These are phyloP conservation scores for Neonectria neomacrospora DNA, from an alignment of 2,329 filamentous ascomycete species.

Conservation along the genomic window DNA sequence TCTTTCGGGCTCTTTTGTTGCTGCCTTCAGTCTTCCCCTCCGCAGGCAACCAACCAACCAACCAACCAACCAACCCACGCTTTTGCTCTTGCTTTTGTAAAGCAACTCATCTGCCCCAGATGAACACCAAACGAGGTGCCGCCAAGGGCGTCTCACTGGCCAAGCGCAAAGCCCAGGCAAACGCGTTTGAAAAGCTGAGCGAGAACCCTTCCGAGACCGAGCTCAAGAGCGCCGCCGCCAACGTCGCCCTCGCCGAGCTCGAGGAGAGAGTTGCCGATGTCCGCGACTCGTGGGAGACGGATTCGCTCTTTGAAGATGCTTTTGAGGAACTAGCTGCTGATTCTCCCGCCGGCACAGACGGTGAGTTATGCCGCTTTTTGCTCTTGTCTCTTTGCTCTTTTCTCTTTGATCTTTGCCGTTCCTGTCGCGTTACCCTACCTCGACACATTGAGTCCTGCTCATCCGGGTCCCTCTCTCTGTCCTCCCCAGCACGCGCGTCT, in stretches of 20 bases:
- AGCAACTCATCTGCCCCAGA: constrained; percentile 24
- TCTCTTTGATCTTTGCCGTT: constrained; percentile 14
- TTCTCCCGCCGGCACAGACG: constrained; percentile 56
- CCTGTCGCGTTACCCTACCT: constrained; percentile 1
- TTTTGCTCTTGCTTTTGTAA: background rate
- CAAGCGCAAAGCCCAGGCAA: constrained; percentile 49
- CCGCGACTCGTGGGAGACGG: constrained; percentile 69
- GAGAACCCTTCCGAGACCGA: constrained; percentile 50
- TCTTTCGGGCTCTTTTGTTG: constrained; percentile 7
- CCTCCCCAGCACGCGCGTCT: constrained; percentile 11
- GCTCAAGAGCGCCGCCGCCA: constrained; percentile 50
- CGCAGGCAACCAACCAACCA: constrained; percentile 7
- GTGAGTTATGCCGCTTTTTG: constrained; percentile 50
- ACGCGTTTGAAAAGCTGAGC: constrained; percentile 51
- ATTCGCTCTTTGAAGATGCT: constrained; percentile 72
- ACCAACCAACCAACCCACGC: background rate
- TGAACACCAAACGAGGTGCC: constrained; percentile 47
- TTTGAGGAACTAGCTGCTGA: constrained; percentile 69
- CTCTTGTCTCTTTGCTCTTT: too few relatives aligned
- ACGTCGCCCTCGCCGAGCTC: constrained; percentile 56
- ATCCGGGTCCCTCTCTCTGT: constrained; percentile 12
- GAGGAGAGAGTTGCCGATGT: constrained; percentile 64
- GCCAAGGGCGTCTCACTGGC: constrained; percentile 48
- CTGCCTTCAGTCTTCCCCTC: background rate
- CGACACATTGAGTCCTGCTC: background rate